Percentiles rank a stretch among this genome's conserved stretches.
These are phyloP conservation scores for Rhizomucor pusillus DNA, from an alignment of 371 early-diverging fungal genomes.

Conservation along the genomic window DNA sequence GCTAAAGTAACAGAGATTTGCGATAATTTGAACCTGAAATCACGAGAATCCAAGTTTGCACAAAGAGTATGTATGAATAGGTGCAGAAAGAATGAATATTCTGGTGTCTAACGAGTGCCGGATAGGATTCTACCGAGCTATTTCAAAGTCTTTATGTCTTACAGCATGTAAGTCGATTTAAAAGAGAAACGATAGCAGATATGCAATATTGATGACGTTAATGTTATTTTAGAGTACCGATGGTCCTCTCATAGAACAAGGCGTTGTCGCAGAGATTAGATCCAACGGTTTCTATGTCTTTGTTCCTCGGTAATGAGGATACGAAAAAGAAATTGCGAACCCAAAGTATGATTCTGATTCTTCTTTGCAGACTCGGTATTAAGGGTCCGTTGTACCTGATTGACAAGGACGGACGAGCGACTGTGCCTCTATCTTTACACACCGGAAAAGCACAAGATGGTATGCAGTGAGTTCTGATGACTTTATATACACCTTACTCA, in stretches of 20 bases:
- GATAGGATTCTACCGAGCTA: conserved; percentile 69
- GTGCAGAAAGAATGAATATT: not conserved
- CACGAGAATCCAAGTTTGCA: conserved; percentile 73
- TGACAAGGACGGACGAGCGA: conserved; percentile 53
- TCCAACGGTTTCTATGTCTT: conserved; percentile 73
- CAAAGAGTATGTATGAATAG: conserved; percentile 43
- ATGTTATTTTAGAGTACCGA: conserved; percentile 16
- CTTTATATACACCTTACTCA: not conserved
- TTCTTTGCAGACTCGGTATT: conserved; percentile 50
- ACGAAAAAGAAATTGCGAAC: not conserved
- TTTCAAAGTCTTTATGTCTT: conserved; percentile 73
- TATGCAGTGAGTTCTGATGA: conserved; percentile 4
- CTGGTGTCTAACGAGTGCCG: not conserved
- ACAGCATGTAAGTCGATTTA: conserved; percentile 48
- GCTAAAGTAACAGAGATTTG: conserved; percentile 51
- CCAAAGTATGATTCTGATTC: too few species aligned
- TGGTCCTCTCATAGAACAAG: conserved; percentile 54
- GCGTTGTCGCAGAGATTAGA: conserved; percentile 74
- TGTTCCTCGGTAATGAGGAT: conserved; percentile 52
- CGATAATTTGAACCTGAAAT: conserved; percentile 63
- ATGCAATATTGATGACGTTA: too few species aligned
- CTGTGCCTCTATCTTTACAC: conserved; percentile 59
- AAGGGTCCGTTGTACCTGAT: conserved; percentile 68
- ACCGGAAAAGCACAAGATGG: conserved; percentile 43
- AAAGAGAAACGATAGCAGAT: too few species aligned